phyloP scores from a whole-genome alignment of 129 eudicot genomes.

The Flaveria trinervia region DNA sequence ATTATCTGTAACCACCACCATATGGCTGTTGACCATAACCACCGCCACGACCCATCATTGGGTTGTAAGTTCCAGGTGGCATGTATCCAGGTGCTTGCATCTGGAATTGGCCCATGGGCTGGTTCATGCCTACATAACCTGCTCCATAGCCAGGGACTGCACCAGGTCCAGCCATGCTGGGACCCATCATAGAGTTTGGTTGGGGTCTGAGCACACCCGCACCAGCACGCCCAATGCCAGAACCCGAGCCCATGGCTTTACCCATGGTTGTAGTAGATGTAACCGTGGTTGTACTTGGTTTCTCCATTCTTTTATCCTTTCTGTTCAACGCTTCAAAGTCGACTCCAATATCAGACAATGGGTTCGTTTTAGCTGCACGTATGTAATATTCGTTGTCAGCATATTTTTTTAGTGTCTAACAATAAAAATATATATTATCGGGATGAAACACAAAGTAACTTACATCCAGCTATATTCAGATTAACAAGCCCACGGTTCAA shows the following conservation, averaged over 20 bases:
- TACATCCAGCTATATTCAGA: conserved; percentile 92
- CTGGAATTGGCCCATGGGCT: conserved; percentile 51
- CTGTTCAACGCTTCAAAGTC: conserved; percentile 96
- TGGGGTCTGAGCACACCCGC: conserved; percentile 67
- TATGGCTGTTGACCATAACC: conserved; percentile 83
- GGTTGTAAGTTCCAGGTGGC: conserved; percentile 70
- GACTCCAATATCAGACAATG: conserved; percentile 77
- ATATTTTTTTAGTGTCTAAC: neutral
- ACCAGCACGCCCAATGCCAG: conserved; percentile 95
- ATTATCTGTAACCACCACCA: conserved; percentile 66
- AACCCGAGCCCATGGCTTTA: conserved; percentile 99
- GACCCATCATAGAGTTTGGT: conserved; percentile 67
- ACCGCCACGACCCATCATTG: conserved; percentile 74
- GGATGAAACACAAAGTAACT: conserved; percentile 34
- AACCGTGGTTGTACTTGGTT: conserved; percentile 58
- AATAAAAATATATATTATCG: neutral
- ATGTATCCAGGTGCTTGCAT: conserved; percentile 70
- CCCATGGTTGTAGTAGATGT: conserved; percentile 80
- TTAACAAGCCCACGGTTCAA: conserved; percentile 94
- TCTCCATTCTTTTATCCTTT: conserved; percentile 94
- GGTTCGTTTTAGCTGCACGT: conserved; percentile 90
- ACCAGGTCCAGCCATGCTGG: conserved; percentile 62
- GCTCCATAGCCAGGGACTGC: conserved; percentile 42
- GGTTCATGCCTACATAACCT: conserved; percentile 56
- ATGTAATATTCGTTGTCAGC: neutral